Base-by-base conservation (phyloP, 345 rosid species). In the Melastoma malabathricum region DNA sequence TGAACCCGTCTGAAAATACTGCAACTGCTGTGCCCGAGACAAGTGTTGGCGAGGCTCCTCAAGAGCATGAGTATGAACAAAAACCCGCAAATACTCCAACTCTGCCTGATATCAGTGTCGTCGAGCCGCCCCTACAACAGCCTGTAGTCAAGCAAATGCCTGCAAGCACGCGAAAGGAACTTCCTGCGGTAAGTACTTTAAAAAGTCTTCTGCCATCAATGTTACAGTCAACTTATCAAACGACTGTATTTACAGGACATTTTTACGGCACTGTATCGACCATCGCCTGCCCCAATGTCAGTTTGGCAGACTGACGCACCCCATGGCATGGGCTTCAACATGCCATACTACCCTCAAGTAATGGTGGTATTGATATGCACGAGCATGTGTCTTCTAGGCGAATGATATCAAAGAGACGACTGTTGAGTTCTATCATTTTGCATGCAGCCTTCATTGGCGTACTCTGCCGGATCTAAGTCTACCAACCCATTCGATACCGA, bases 401-500 rank as follows among this genome's bases (percentile, higher is more conserved):
- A 31, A 45, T 52, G 41, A 39, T 48, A 2, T 47, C 6, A 43
- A 13, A 20, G 29, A 15, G 48, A 16, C 16, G 39, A 39, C 44
- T 39, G 25, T 38, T 16, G 44, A 43, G 18, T 60, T 6, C 8
- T 43, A 17, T 29, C 43, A 48, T 50, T 54, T 39, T 50, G 25
- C 50, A 67, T 27, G 48, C 78, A 89, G 94, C 68, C 59, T 49
- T 57, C 43, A 41, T 70, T 59, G 43, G 69, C 73, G 20, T 74
- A 56, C 49, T 22, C 71, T 25, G 70, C 39, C 52, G 48, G 64
- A 5, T 52, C 67, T 59, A 79, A 64, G 54, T 63, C 84, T 43
- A 53, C 73, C 52, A 89, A 86, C 58, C 97, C 90, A 2, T 89
- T 89, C 56, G 88, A 86, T 63, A 10, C 74, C 43, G 48, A 50